Evolutionary conservation across 495 filamentous ascomycete species (phyloP).

Genomic region (Annulohypoxylon nitens): DNA sequence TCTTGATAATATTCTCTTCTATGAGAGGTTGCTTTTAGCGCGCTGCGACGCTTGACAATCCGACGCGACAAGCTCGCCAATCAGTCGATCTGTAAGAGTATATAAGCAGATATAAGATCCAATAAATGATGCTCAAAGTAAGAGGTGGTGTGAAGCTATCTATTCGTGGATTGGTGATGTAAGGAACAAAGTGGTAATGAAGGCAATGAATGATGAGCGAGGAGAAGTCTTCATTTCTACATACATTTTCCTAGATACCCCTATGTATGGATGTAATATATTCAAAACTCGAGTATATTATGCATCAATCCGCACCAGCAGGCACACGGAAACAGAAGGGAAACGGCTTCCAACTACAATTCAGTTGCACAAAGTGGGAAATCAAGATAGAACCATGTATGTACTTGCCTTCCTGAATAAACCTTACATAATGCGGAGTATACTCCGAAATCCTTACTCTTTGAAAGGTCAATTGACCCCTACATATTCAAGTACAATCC

Average conservation of each 20-base stretch:
- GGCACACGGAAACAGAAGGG: neutral
- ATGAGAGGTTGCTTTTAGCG: conserved; percentile 15
- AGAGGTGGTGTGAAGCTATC: neutral
- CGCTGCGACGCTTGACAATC: conserved; percentile 14
- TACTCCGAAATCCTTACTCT: neutral
- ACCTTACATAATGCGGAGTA: neutral
- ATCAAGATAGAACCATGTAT: neutral
- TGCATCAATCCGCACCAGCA: neutral
- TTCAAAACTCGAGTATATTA: neutral
- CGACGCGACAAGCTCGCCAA: conserved; percentile 29
- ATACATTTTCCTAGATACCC: no score
- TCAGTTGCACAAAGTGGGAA: neutral
- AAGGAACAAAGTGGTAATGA: neutral
- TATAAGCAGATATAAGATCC: neutral
- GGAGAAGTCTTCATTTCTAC: neutral
- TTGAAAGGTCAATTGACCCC: neutral
- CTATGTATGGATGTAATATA: no score
- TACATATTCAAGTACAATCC: neutral
- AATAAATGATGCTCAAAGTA: neutral
- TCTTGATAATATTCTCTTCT: neutral
- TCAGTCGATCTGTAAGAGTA: conserved; percentile 1
- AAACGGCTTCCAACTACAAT: neutral
- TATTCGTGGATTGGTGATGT: conserved; percentile 1
- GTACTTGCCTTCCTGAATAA: conserved; percentile 2
- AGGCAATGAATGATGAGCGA: neutral